Evolutionary conservation across 352 stramenopile genomes (phyloP).

Genomic region (Blastocystis sp.): DNA sequence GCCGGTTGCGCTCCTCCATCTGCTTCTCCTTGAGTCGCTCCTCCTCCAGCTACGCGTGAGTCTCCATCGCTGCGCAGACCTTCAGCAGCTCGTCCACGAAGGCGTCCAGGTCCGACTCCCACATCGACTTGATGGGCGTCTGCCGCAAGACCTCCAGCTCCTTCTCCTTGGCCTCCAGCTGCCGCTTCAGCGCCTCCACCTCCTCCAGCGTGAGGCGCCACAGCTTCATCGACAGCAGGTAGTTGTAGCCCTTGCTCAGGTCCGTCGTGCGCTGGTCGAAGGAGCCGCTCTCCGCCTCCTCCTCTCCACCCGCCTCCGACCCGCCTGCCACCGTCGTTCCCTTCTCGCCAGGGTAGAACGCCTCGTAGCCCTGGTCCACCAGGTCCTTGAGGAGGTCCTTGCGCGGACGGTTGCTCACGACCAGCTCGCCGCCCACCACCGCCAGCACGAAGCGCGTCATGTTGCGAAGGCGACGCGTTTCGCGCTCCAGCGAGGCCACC

Average conservation of each 20-base stretch:
- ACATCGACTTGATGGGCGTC: constrained; percentile 77
- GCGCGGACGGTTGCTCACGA: constrained; percentile 84
- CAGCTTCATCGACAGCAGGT: constrained; percentile 85
- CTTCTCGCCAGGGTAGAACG: constrained; percentile 64
- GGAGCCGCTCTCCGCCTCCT: constrained; percentile 17
- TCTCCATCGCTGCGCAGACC: constrained; percentile 61
- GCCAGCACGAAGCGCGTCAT: constrained; percentile 86
- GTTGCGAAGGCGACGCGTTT: constrained; percentile 79
- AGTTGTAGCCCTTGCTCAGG: constrained; percentile 71
- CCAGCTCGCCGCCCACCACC: constrained; percentile 77
- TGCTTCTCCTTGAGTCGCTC: constrained; percentile 34
- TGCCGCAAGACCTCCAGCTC: constrained; percentile 72
- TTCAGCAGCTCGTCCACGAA: constrained; percentile 69
- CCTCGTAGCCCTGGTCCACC: constrained; percentile 72
- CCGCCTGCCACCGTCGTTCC: constrained; percentile 65
- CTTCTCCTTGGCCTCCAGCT: constrained; percentile 73
- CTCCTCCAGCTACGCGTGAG: constrained; percentile 37
- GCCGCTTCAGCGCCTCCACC: constrained; percentile 74
- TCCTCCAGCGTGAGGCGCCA: constrained; percentile 81
- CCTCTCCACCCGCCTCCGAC: constrained; percentile 61
- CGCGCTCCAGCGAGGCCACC: constrained; percentile 74
- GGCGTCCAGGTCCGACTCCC: constrained; percentile 79
- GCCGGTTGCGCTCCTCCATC: constrained; percentile 23
- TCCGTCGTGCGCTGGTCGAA: constrained; percentile 61
- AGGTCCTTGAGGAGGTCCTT: constrained; percentile 78